phyloP scores from a whole-genome alignment of 495 filamentous ascomycete species.

The Neurospora intermedia region DNA sequence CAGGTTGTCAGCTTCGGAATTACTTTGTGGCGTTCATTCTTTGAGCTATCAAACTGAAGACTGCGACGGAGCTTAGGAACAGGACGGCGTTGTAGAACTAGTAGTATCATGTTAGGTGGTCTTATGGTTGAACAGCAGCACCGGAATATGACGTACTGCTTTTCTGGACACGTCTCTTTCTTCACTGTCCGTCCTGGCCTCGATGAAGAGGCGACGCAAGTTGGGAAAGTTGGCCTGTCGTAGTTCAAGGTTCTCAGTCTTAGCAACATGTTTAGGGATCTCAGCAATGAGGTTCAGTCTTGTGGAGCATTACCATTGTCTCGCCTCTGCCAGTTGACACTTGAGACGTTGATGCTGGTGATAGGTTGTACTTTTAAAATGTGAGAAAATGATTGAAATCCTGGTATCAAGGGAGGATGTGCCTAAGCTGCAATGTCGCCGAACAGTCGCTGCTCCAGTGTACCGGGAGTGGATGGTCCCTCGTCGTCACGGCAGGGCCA shows the following conservation, averaged over 20 bases:
- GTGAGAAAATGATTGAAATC: background rate
- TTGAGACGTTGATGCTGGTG: background rate
- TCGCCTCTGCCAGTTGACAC: background rate
- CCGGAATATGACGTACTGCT: slow-evolving; percentile 50
- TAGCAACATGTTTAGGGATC: background rate
- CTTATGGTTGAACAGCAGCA: background rate
- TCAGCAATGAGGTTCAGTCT: background rate
- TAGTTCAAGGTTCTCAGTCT: background rate
- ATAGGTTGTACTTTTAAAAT: background rate
- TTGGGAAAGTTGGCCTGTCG: slow-evolving; percentile 80
- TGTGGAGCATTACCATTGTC: background rate
- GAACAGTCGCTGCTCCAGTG: background rate
- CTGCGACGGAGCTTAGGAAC: slow-evolving; percentile 87
- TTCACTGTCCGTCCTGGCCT: slow-evolving; percentile 85
- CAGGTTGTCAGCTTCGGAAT: background rate
- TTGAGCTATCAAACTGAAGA: slow-evolving; percentile 87
- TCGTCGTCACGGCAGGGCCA: background rate
- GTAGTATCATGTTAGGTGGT: background rate
- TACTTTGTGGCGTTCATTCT: slow-evolving; percentile 38
- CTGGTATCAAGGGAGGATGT: too few species aligned
- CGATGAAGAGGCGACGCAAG: slow-evolving; percentile 89
- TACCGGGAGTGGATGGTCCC: background rate
- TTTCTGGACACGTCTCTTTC: slow-evolving; percentile 89
- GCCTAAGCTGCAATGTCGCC: background rate
- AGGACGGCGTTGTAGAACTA: slow-evolving; percentile 97